phyloP scores from a whole-genome alignment of 2,329 filamentous ascomycete genomes.

The Rosellinia necatrix region DNA sequence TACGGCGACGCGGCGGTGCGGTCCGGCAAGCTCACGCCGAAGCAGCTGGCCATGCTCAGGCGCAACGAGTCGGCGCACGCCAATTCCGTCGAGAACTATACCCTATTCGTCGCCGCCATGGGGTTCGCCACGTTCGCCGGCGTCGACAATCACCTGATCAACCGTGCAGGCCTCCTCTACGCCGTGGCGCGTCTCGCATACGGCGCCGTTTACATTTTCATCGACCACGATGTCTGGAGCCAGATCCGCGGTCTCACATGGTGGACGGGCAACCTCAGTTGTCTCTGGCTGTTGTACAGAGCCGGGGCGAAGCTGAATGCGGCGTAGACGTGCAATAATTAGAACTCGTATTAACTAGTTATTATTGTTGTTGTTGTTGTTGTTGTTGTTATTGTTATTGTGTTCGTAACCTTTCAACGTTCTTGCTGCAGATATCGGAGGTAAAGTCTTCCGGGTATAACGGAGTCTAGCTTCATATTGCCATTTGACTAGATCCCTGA shows the following conservation, averaged over 20 bases:
- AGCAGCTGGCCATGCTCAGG: constrained; percentile 48
- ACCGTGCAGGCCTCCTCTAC: constrained; percentile 46
- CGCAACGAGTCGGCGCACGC: constrained; percentile 52
- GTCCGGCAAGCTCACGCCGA: constrained; percentile 49
- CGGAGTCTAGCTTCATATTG: too few relatives aligned
- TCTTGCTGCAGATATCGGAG: too few relatives aligned
- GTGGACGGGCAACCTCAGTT: constrained; percentile 50
- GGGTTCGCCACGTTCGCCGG: constrained; percentile 46
- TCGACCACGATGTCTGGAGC: constrained; percentile 43
- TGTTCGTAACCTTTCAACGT: too few relatives aligned
- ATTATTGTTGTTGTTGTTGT: too few relatives aligned
- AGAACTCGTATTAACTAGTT: not conserved
- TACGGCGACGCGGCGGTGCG: constrained; percentile 50
- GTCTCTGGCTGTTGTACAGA: constrained; percentile 38
- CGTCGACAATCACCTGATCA: constrained; percentile 44
- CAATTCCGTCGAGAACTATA: constrained; percentile 51
- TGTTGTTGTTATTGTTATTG: too few relatives aligned
- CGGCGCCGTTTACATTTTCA: constrained; percentile 46
- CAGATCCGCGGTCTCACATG: constrained; percentile 45
- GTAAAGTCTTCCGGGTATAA: too few relatives aligned
- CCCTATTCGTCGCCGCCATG: constrained; percentile 45
- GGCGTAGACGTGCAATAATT: not conserved
- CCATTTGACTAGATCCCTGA: too few relatives aligned
- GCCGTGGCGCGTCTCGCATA: constrained; percentile 48
- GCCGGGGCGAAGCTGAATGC: constrained; percentile 24